Conservation (phyloP, 352 stramenopile genomes). For the Pythium myriotylum region DNA sequence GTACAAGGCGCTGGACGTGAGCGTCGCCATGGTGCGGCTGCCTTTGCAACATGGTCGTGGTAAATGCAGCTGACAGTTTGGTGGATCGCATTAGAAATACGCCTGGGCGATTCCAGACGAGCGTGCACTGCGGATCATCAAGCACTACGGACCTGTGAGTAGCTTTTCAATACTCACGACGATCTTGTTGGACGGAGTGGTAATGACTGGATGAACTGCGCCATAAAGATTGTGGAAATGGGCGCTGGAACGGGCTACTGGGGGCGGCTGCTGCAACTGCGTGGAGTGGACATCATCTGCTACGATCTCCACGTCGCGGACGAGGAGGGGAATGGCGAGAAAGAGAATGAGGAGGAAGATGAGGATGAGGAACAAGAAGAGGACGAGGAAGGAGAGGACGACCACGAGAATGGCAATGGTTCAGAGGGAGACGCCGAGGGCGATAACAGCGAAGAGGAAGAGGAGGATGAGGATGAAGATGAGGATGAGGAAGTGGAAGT, state of each 20-base stretch:
- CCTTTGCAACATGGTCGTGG: no score
- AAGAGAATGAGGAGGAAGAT: constrained; percentile 30
- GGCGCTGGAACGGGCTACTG: constrained; percentile 91
- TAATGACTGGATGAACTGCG: no score
- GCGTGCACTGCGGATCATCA: constrained; percentile 87
- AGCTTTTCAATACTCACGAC: no score
- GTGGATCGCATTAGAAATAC: constrained; percentile 88
- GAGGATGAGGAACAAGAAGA: constrained; percentile 38
- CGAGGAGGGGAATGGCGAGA: constrained; percentile 32
- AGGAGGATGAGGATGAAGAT: constrained; percentile 41
- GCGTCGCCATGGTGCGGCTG: constrained; percentile 84
- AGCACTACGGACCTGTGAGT: constrained; percentile 89
- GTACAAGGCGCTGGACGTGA: constrained; percentile 75
- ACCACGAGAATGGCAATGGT: constrained; percentile 22
- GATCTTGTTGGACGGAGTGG: no score
- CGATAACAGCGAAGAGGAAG: constrained; percentile 52
- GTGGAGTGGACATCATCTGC: constrained; percentile 84
- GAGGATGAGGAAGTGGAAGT: constrained; percentile 62
- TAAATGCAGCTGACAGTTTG: no score
- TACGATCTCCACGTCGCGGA: constrained; percentile 85
- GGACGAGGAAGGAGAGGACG: constrained; percentile 25
- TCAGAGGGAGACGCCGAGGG: neutral
- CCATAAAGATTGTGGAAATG: constrained; percentile 91
- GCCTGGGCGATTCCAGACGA: constrained; percentile 92
- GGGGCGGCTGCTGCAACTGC: constrained; percentile 74